Evolutionary conservation across 768 basidiomycete species (phyloP), one percentile per base, ranked within the genome.

Genomic region (Cystobasidium onofrii): DNA sequence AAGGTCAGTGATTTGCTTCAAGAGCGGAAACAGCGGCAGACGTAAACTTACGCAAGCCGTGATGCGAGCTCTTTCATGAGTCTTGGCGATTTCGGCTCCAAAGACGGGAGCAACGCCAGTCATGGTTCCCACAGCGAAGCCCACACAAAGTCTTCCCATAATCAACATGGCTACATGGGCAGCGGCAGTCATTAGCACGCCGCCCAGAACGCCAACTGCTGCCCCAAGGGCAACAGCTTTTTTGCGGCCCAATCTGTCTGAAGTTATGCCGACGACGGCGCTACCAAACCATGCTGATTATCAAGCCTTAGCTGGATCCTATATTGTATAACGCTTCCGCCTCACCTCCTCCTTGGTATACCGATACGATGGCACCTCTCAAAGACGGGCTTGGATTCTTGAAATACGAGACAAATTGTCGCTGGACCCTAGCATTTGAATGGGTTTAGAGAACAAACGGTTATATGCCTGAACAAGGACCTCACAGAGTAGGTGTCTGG

Each of bases 281-380:
- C 54, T 64, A 20, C 70, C 54, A 17, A 72, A 15, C 61, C 70
- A 61, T 72, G 57, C 54, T 50, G 46, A n/a, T n/a, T n/a, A n/a
- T n/a, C n/a, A n/a, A n/a, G n/a, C n/a, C n/a, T n/a, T n/a, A n/a
- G n/a, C n/a, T n/a, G n/a, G n/a, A n/a, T n/a, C n/a, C n/a, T n/a
- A n/a, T n/a, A n/a, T n/a, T n/a, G n/a, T n/a, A 13, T 27, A 57
- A 17, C 13, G 6, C 13, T 4, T 33, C 17, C 15, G 15, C 15
- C 46, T 50, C n/a, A 50, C 46, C 46, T 66, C 70, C 70, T 10
- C 54, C 70, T 54, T 72, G 70, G 25, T 72, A 72, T n/a, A 72
- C 39, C 18, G 70, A 72, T 7, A 72, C 70, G 34, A 72, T 64
- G 4, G 70, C 70, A 18, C 70, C 70, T 43, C 10, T 25, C 20